Base-by-base conservation (phyloP, 192 early-diverging fungal species). In the Coemansia sp. region DNA sequence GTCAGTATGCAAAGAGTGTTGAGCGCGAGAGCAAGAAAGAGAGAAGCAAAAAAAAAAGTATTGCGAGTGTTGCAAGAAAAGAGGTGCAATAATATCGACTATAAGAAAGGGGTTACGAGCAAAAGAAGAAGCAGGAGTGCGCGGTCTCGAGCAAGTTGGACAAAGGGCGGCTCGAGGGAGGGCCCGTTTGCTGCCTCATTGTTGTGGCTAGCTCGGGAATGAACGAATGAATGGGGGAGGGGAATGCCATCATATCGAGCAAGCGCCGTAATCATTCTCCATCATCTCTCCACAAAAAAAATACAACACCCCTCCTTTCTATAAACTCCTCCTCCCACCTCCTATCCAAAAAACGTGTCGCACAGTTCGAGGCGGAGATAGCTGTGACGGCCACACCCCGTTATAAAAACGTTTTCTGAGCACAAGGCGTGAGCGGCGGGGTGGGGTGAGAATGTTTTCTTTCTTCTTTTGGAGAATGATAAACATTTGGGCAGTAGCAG, bases 201-300 rank as follows among this genome's bases (percentile, higher is more conserved):
- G 51, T 54, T 54, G 51, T 54, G 51, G 27, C 51, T 27, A 54
- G 27, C 51, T 24, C 27, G 27, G 51, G 51, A 31, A 54, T 54
- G 51, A 54, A 54, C 17, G 51, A 22, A 35, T 35, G 32, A 35
- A 35, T 35, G 20, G 29, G 47, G 51, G 49, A 24, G 14, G 49
- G 51, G 32, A 35, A 35, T 35, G 32, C 7, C 32, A 35, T 35
- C 51, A 25, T 54, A 54, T 54, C 51, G 15, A 17, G 27, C 29
- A 35, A 63, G 32, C 49, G 62, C 63, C 51, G 63, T 65, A 65
- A 65, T 56, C 63, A 65, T 65, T 65, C 63, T 65, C 63, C 51
- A 31, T 7, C 27, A 54, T 20, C 27, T 53, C 51, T 54, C 51
- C 51, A 31, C 51, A 56, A 65, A 24, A 35, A 9, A 51, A 27